Evolutionary conservation across 202 grass and related monocot genomes (phyloP).

Genomic region (Zoysia matrella): DNA sequence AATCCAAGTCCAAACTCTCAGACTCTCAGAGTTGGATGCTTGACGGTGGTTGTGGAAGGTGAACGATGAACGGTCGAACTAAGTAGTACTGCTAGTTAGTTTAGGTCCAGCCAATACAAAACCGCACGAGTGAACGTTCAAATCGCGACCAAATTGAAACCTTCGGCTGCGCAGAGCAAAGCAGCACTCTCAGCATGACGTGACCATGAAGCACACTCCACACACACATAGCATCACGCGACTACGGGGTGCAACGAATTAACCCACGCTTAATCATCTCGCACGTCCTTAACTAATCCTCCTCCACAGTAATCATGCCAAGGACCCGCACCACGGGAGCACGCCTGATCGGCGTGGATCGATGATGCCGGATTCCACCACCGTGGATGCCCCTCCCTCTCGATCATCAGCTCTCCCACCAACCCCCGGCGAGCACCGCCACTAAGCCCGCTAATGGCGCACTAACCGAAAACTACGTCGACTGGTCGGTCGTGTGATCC

Average conservation of each 20-base stretch:
- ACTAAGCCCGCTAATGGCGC: constrained; percentile 67
- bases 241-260: background rate
- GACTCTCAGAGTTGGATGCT: background rate
- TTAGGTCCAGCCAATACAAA: background rate
- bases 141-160: background rate
- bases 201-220: constrained; percentile 43
- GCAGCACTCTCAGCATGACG: constrained; percentile 51
- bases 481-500: constrained; percentile 20
- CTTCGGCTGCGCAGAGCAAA: background rate
- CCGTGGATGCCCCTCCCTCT: too few species aligned
- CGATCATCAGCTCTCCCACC: constrained; percentile 15
- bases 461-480: constrained; percentile 54
- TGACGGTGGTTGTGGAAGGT: constrained; percentile 9
- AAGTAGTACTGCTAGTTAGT: background rate
- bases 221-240: background rate
- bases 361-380: constrained; percentile 31
- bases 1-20: too few species aligned
- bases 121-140: background rate
- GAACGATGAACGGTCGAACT: background rate
- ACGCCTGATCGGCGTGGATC: background rate
- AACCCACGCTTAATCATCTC: constrained; percentile 15
- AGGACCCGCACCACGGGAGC: constrained; percentile 31
- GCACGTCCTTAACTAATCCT: background rate
- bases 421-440: constrained; percentile 34
- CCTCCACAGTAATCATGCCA: constrained; percentile 43